Base-by-base conservation (phyloP, 2,329 filamentous ascomycete species). In the Colletotrichum sp. region DNA sequence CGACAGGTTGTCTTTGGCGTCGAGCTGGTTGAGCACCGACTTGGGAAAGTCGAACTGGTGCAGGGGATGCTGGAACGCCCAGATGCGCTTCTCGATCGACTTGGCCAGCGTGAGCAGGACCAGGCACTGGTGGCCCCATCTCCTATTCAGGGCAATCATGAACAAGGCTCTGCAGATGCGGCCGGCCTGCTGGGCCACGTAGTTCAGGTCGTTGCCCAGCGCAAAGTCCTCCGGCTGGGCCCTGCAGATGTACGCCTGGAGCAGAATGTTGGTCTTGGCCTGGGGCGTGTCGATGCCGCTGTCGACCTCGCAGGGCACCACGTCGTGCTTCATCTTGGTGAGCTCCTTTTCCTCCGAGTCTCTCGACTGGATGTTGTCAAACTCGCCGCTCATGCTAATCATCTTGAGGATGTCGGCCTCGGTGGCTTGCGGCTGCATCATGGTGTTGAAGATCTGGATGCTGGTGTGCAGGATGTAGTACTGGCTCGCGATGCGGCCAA, bases 351-450 rank as follows among this genome's bases (percentile, higher is more conserved):
- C 93, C 83, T 99, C 97, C 66, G 87, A 97, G 69, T 99, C 97
- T 75, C 97, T 89, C 7, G 94, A 95, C 81, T 98, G 96, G 55
- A 99, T 94, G 77, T 99, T 98, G 85, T 98, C 95, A 78, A 99
- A 99, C 82, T 99, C 97, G 76, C 96, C 95, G 81, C 96, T 98
- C 94, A 97, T 95, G 78, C 95, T 96, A 80, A 99, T 95, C 95
- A 99, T 98, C 80, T 94, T 94, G 68, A 99, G 87, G 61, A 98
- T 93, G 80, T 99, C 97, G 8, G 95, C 95, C 84, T 99, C 97
- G 0, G 94, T 95, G 12, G 95, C 93, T 31, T 92, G 90, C 2
- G 95, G 93, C 66, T 90, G 90, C 97, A 99, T 98, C 93, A 97
- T 93, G 7, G 91, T 91, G 83, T 98, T 99, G 90, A 99, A 99